phyloP scores from a whole-genome alignment of 2,329 filamentous ascomycete species.

The Biscogniauxia mediterranea region DNA sequence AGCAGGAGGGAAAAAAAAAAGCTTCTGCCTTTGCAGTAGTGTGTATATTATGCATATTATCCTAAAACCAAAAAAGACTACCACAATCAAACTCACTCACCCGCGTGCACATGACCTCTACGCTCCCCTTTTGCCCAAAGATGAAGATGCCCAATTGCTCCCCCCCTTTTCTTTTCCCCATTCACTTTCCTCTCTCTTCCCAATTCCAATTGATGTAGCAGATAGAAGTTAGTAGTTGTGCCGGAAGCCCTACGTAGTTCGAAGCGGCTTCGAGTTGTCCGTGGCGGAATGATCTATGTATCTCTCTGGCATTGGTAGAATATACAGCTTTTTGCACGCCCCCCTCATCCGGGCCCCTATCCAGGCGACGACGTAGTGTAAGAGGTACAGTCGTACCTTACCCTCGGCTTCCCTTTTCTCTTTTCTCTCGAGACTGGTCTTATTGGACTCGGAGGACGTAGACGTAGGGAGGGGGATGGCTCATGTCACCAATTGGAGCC shows the following conservation, averaged over 20 bases:
- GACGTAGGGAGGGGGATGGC: neutral
- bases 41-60: neutral
- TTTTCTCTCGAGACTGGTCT: neutral
- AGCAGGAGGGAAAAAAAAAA: neutral
- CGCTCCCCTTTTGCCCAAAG: neutral
- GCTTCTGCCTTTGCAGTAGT: neutral
- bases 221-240: neutral
- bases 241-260: neutral
- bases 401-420: neutral
- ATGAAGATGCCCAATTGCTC: neutral
- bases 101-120: neutral
- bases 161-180: no score
- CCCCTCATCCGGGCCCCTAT: neutral
- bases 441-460: neutral
- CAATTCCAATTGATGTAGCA: neutral
- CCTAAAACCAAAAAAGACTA: neutral
- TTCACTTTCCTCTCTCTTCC: no score
- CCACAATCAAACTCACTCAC: neutral
- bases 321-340: neutral
- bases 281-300: neutral
- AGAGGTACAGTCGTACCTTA: neutral
- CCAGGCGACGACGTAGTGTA: neutral
- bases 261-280: neutral
- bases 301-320: neutral
- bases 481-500: conserved; percentile 1